These are phyloP conservation scores for Trichosporon ovoides DNA, from an alignment of 1,284 basidiomycete species.

Conservation along the genomic window DNA sequence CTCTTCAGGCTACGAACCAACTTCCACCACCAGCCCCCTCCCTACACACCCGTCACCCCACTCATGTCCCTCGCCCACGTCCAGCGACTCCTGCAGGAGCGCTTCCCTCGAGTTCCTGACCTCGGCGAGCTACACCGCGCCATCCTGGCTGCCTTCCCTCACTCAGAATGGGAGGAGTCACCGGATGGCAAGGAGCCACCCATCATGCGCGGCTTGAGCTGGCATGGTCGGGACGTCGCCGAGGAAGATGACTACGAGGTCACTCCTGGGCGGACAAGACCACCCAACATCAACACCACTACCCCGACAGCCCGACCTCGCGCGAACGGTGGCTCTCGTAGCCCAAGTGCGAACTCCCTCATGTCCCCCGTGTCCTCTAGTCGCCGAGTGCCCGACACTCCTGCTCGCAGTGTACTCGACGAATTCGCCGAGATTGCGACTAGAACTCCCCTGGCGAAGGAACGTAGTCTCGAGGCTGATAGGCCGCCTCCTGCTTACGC, in stretches of 20 bases:
- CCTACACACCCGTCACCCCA: constrained; percentile 32
- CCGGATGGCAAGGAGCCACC: constrained; percentile 37
- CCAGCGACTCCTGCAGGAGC: constrained; percentile 39
- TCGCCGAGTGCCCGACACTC: constrained; percentile 35
- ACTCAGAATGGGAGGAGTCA: constrained; percentile 36
- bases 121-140: constrained; percentile 36
- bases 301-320: background rate
- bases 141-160: constrained; percentile 41
- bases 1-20: constrained; percentile 44
- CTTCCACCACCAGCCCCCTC: constrained; percentile 41
- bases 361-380: constrained; percentile 40
- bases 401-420: constrained; percentile 40
- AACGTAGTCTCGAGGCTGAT: constrained; percentile 12
- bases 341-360: constrained; percentile 37
- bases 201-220: constrained; percentile 38
- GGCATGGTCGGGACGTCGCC: constrained; percentile 39
- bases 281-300: constrained; percentile 2
- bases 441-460: constrained; percentile 33
- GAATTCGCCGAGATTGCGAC: constrained; percentile 45
- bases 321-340: constrained; percentile 8
- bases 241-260: constrained; percentile 31
- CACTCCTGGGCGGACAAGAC: constrained; percentile 9
- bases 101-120: constrained; percentile 41
- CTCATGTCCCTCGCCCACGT: constrained; percentile 41
- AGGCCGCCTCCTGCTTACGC: constrained; percentile 21